Evolutionary conservation across 371 early-diverging fungal species (phyloP), one percentile per base, ranked within the genome.

Genomic region (Syncephalastrum racemosum): DNA sequence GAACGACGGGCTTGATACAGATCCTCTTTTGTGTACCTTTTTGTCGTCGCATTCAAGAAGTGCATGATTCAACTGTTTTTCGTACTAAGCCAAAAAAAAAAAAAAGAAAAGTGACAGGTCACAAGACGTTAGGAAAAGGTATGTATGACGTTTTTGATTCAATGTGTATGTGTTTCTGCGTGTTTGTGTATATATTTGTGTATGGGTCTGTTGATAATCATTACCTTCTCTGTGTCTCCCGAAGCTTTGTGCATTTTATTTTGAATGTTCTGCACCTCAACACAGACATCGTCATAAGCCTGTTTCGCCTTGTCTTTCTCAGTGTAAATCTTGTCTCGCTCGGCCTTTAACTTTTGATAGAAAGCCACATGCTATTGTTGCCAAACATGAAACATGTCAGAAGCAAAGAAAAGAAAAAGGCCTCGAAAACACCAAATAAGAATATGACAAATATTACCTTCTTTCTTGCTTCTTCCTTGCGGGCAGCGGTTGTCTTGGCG

Each of bases 271-370:
- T 89, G 90, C 4, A 88, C 88, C 48, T 84, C 80, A 40, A 79
- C 71, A 55, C 92, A 91, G 19, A 81, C 76, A 20, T 88, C 82
- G 54, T 89, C 85, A 60, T 91, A 93, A 2, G 81, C 53, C 55
- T 88, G 86, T 44, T 70, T 75, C 45, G 81, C 83, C 59, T 87
- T 88, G 51, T 90, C 91, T 49, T 85, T 88, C 22, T 91, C 91
- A 4, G 71, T 61, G 55, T 81, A 80, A 0, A 82, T 70, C 50
- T 74, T 84, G 50, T 90, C 90, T 19, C 87, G 68, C 44, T 90
- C 92, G 0, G 73, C 53, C 15, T 76, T 69, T 23, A 91, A 58
- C 40, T 82, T 85, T 65, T 82, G 84, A 19, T 83, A 77, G 53
- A 92, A 93, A 4, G 68, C 56, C 14, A 85, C 66, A 66, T 91